phyloP scores from a whole-genome alignment of 2,329 filamentous ascomycete species.

The Botrytis elliptica region DNA sequence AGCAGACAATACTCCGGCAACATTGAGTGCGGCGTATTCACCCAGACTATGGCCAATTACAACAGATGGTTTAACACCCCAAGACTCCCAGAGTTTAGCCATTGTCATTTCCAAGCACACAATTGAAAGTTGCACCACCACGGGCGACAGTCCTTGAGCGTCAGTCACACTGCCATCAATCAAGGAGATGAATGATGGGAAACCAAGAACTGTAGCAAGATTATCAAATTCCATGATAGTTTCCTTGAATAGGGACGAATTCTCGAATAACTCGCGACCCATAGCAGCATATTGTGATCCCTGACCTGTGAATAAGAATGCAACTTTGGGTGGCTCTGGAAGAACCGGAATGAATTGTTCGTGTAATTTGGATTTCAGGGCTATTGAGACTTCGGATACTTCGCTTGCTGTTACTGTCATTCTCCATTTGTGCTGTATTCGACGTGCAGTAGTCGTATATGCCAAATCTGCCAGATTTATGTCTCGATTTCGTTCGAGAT shows the following conservation, averaged over 20 bases:
- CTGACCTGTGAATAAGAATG: constrained; percentile 36
- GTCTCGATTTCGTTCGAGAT: constrained; percentile 31
- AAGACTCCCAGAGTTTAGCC: constrained; percentile 21
- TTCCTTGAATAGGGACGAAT: constrained; percentile 11
- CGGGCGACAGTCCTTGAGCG: constrained; percentile 12
- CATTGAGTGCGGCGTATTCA: constrained; percentile 64
- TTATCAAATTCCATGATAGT: constrained; percentile 21
- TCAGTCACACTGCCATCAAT: constrained; percentile 19
- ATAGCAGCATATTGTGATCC: constrained; percentile 22
- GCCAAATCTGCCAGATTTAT: constrained; percentile 34
- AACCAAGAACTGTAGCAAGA: constrained; percentile 19
- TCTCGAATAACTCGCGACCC: constrained; percentile 21
- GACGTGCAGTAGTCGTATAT: constrained; percentile 44
- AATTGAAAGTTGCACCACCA: constrained; percentile 19
- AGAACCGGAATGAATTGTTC: constrained; percentile 20
- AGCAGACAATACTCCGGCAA: constrained; percentile 67
- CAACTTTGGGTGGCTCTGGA: constrained; percentile 28
- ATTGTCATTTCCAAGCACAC: constrained; percentile 21
- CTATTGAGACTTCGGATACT: constrained; percentile 42
- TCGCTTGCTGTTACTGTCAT: constrained; percentile 47
- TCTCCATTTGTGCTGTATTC: constrained; percentile 59
- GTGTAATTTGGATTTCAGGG: constrained; percentile 17
- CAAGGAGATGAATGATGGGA: constrained; percentile 19
- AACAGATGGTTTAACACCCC: constrained; percentile 21
- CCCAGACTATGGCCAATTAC: constrained; percentile 49